Evolutionary conservation across 352 stramenopile species (phyloP), one percentile per base, ranked within the genome.

Genomic region (Pythium vanterpoolii): DNA sequence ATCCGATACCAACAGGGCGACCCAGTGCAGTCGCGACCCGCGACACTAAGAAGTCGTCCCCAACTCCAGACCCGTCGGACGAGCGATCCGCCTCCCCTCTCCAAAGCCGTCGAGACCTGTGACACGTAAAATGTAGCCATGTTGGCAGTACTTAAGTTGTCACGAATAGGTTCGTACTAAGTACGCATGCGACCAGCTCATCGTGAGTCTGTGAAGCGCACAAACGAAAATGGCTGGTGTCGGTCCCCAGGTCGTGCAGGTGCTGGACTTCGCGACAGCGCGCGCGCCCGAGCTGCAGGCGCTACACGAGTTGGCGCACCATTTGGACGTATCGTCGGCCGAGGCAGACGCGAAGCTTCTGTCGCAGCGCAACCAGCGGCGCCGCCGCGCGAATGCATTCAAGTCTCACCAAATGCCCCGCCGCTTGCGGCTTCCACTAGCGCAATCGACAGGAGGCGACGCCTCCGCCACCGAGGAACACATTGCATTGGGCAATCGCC

Each of bases 331-430:
- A 16, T 16, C 34, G 0, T 52, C 60, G 19, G 33, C 39, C 6
- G 44, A 56, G 3, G 79, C 85, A n/a, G 56, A 21, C 7, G 54
- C 10, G 24, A 90, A 90, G 71, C 52, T 90, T 2, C 27, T 47
- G 31, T 34, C 66, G 49, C 81, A 90, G 62, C 66, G 71, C 44
- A 86, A 85, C 47, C 79, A 87, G 64, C 83, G 81, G 23, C 76
- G 83, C 3, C 81, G 83, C 2, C 79, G 83, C 30, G 83, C 81
- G 9, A 91, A 90, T 40, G 84, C 84, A 33, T 91, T 93, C 68
- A 90, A 93, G 60, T 79, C 77, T 48, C 68, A 90, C 62, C 51
- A 60, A 24, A 83, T 90, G 69, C 81, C 83, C 14, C 83, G 74
- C 21, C 71, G 83, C 1, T 58, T 93, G 42, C 79, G 79, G 6